Evolutionary conservation across 2,329 filamentous ascomycete species (phyloP), one percentile per base, ranked within the genome.

Genomic region (Knufia fluminis): DNA sequence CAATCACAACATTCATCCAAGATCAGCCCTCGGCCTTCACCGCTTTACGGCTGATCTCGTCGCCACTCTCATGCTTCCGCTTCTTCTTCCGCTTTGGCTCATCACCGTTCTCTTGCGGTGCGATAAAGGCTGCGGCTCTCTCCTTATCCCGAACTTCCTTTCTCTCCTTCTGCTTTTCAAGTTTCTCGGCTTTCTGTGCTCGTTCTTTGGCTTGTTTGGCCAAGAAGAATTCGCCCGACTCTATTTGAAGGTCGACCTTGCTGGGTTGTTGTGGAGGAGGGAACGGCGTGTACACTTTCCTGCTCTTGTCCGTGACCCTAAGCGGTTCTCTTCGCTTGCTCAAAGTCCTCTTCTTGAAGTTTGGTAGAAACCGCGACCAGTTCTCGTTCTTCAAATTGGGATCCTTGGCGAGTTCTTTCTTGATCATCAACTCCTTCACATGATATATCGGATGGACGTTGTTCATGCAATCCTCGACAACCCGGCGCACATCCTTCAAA

Each of bases 161-260:
- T 74, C 90, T 91, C 68, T 81, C 76, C 68, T 81, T 85, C 71
- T 95, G 90, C 68, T 85, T 83, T 66, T 94, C 88, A 62, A 87
- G 78, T 57, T 88, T 76, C 62, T 87, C 85, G 64, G 91, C 84
- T 68, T 85, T 82, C 41, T 76, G 81, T 48, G 83, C 85, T 53
- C 90, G 77, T 62, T 94, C 87, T 76, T 94, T 95, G 52, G 88
- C 90, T 63, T 90, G 82, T 74, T 95, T 95, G 63, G 83, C 83
- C 64, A 98, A 70, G 68, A 97, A 97, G 72, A 94, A 98, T 71
- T 97, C 91, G 70, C 92, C 91, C 60, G 81, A 90, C 75, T 98
- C 92, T 72, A 98, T 95, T 77, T 98, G 91, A 68, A 89, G 71
- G 69, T 98, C 92, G 60, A 98, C 79, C 80, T 97, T 98, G 80